Evolutionary conservation across 2,329 filamentous ascomycete genomes (phyloP), one percentile per base, ranked within the genome.

Genomic region (Hypoxylon sp.): DNA sequence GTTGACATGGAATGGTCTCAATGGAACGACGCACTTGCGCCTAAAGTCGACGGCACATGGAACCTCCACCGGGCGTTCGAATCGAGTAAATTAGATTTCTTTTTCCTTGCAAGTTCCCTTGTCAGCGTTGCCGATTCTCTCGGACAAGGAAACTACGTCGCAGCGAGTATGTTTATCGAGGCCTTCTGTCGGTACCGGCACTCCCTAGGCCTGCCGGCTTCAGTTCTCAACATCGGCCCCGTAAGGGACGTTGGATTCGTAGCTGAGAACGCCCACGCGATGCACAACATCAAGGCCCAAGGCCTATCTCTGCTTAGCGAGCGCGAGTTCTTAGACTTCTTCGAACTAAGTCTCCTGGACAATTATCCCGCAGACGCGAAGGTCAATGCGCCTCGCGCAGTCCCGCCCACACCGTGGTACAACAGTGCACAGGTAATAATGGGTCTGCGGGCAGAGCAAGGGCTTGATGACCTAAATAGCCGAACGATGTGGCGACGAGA

Each of bases 21-120:
- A 5, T 82, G 79, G 78, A 57, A 68, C 5, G 62, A 67, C 3
- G 72, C 82, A 0, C 80, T 85, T 0, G 76, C 78, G 9, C 85
- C 86, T 67, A 84, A 85, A 58, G 74, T 81, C 36, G 61, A 75
- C 14, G 75, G 80, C 2, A 78, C 78, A 4, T 79, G 75, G 75
- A 82, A 82, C 58, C 74, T 83, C 0, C 79, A 83, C 65, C 57
- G 76, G 0, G 68, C 73, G 1, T 71, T 79, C 14, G 60, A 67
- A 19, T 66, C 65, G 7, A 53, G 65, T 11, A 43, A 60, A 5
- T 61, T 79, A 1, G 79, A 80, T 63, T 81, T 80, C 72, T 83
- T 80, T 67, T 72, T 80, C 34, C 60, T 79, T 30, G 71, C 78
- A 23, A 77, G 75, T 5, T 80, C 77, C 14, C 64, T 77, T 13